Percentiles rank a stretch among this genome's conserved stretches.
Evolutionary conservation across 495 filamentous ascomycete genomes (phyloP).

Genomic region (Penicillium ochrochloron): DNA sequence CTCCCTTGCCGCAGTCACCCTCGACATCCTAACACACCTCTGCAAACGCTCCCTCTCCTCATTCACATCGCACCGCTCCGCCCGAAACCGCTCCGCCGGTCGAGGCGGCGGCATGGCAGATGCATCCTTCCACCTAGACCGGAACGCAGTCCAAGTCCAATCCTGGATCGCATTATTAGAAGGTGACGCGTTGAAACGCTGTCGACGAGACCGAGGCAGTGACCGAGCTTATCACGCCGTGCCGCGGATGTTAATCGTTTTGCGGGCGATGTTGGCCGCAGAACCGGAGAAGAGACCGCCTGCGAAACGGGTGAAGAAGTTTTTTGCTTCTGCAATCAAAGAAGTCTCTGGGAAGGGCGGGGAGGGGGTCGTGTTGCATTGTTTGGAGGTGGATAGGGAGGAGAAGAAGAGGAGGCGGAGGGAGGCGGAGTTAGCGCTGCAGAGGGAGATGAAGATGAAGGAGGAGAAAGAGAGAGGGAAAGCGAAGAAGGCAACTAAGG

Average conservation of each 20-base stretch:
- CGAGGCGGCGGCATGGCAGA: constrained; percentile 73
- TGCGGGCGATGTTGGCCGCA: constrained; percentile 50
- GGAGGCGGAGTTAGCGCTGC: not conserved
- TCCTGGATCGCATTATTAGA: constrained; percentile 75
- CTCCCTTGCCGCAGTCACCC: constrained; percentile 47
- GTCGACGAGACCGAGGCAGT: constrained; percentile 40
- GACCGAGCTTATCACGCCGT: constrained; percentile 52
- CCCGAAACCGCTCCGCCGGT: constrained; percentile 69
- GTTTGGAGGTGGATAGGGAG: constrained; percentile 7
- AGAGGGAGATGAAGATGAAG: not conserved
- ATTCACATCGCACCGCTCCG: constrained; percentile 73
- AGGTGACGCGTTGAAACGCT: constrained; percentile 64
- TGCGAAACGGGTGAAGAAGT: constrained; percentile 37
- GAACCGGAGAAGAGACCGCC: constrained; percentile 44
- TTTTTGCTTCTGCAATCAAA: constrained; percentile 26
- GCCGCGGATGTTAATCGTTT: constrained; percentile 45
- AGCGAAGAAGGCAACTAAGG: not conserved
- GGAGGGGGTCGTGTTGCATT: constrained; percentile 20
- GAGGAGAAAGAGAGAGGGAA: not conserved
- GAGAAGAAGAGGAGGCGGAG: constrained; percentile 3
- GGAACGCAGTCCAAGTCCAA: constrained; percentile 75
- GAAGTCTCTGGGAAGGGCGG: constrained; percentile 13
- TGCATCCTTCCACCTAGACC: constrained; percentile 73
- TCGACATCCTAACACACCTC: constrained; percentile 81
- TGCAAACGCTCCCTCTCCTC: constrained; percentile 71